Conservation (phyloP, 345 rosid genomes). For the Reutealis trisperma region DNA sequence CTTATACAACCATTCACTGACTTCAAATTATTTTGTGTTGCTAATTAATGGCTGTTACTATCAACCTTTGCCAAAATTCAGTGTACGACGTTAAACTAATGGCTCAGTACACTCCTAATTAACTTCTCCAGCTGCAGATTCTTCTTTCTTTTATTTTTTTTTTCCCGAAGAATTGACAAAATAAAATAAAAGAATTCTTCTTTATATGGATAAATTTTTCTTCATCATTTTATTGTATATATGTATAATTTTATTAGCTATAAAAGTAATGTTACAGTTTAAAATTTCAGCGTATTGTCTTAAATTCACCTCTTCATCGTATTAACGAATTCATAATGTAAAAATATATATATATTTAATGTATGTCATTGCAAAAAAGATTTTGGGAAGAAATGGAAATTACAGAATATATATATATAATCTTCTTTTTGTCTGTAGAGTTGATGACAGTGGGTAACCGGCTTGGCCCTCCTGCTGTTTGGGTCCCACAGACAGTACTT, state of each 20-base stretch:
- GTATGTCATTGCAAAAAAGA: neutral
- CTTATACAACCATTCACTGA: too few species aligned
- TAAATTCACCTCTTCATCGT: too few species aligned
- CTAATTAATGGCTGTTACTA: too few species aligned
- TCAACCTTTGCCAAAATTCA: slow-evolving; percentile 15
- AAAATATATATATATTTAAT: too few species aligned
- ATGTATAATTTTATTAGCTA: too few species aligned
- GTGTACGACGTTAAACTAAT: slow-evolving; percentile 2
- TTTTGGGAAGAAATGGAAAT: slow-evolving; percentile 12
- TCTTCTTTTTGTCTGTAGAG: slow-evolving; percentile 25
- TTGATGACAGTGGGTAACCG: slow-evolving; percentile 36
- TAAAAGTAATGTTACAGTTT: too few species aligned
- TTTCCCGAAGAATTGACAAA: neutral
- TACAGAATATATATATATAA: too few species aligned
- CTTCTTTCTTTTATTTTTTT: too few species aligned
- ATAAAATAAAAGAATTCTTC: neutral
- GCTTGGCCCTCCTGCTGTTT: neutral
- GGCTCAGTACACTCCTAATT: neutral
- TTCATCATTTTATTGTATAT: neutral
- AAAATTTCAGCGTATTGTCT: too few species aligned
- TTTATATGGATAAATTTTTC: neutral
- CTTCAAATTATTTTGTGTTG: too few species aligned
- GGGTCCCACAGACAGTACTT: slow-evolving; percentile 35
- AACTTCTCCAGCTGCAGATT: too few species aligned
- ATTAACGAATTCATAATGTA: too few species aligned